Evolutionary conservation across 2,329 filamentous ascomycete genomes (phyloP).

Genomic region (Ophiognomonia clavigignenti-juglandacearum): DNA sequence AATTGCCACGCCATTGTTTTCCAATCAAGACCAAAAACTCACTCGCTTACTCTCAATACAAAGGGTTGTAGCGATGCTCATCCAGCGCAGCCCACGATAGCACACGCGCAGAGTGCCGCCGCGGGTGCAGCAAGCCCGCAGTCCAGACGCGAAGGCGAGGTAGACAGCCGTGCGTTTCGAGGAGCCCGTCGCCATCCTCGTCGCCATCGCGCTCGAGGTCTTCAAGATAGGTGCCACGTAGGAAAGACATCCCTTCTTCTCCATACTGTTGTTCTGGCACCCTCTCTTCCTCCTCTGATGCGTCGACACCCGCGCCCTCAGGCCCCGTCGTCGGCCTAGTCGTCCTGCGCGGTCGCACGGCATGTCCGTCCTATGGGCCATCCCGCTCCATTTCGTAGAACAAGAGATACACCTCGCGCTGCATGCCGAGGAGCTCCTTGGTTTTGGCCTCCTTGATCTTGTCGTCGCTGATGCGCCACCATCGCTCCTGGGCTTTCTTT

Average conservation of each 20-base stretch:
- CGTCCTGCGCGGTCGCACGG: not conserved
- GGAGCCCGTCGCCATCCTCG: not conserved
- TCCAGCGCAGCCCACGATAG: not conserved
- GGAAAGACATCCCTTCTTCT: not conserved
- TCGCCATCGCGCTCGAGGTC: not conserved
- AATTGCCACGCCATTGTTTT: no score
- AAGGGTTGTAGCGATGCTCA: not conserved
- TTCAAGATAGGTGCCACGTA: not conserved
- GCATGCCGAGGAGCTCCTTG: constrained; percentile 84
- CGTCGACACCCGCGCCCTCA: not conserved
- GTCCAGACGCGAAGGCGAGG: not conserved
- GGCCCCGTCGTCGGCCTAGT: not conserved
- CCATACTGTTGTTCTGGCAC: no score
- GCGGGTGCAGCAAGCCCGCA: not conserved
- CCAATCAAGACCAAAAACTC: no score
- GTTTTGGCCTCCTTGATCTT: constrained; percentile 95
- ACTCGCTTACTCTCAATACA: not conserved
- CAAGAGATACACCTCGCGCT: constrained; percentile 89
- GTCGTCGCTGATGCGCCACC: constrained; percentile 98
- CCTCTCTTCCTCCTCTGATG: no score
- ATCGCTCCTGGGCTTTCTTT: constrained; percentile 65
- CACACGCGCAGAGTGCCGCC: not conserved
- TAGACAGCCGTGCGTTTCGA: not conserved
- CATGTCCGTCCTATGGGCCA: constrained; percentile 11
- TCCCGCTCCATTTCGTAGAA: constrained; percentile 84